Evolutionary conservation across 2,329 filamentous ascomycete genomes (phyloP).

Genomic region (Calonectria hawksworthii): DNA sequence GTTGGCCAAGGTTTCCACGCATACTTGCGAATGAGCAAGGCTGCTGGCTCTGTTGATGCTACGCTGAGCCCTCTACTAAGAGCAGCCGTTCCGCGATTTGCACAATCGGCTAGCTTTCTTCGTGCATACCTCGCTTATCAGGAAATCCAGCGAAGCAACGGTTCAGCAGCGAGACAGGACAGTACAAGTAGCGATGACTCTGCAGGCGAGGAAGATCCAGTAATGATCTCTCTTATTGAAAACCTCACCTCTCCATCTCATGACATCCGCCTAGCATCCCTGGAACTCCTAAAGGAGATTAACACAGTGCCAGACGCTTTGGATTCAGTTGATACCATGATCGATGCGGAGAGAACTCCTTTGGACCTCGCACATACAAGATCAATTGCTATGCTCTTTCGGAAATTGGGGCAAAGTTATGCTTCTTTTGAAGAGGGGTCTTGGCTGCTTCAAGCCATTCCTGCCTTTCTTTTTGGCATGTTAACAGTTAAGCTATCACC

Average conservation of each 20-base stretch:
- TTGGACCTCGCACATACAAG: constrained; percentile 83
- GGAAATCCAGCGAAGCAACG: constrained; percentile 44
- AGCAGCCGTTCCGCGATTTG: constrained; percentile 76
- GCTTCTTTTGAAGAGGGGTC: constrained; percentile 68
- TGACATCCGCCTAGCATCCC: constrained; percentile 77
- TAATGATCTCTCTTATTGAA: constrained; percentile 75
- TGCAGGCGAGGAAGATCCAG: constrained; percentile 67
- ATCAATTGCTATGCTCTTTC: constrained; percentile 86
- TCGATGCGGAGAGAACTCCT: constrained; percentile 84
- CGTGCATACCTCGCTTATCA: constrained; percentile 73
- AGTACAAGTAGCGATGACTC: constrained; percentile 59
- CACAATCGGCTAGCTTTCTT: constrained; percentile 75
- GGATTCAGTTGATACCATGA: constrained; percentile 66
- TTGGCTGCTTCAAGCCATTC: constrained; percentile 80
- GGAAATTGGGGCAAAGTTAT: constrained; percentile 80
- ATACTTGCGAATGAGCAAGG: constrained; percentile 76
- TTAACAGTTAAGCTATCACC: constrained; percentile 88
- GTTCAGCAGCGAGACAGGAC: constrained; percentile 40
- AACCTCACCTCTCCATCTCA: constrained; percentile 85
- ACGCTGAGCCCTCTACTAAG: constrained; percentile 76
- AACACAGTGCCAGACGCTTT: constrained; percentile 44
- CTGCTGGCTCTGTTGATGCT: constrained; percentile 69
- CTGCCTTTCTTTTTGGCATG: constrained; percentile 89
- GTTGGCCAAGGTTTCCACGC: constrained; percentile 81
- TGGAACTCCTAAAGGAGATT: constrained; percentile 79